Evolutionary conservation across 129 eudicot genomes (phyloP), one percentile per base, ranked within the genome.

Genomic region (Helichrysum umbraculigerum): DNA sequence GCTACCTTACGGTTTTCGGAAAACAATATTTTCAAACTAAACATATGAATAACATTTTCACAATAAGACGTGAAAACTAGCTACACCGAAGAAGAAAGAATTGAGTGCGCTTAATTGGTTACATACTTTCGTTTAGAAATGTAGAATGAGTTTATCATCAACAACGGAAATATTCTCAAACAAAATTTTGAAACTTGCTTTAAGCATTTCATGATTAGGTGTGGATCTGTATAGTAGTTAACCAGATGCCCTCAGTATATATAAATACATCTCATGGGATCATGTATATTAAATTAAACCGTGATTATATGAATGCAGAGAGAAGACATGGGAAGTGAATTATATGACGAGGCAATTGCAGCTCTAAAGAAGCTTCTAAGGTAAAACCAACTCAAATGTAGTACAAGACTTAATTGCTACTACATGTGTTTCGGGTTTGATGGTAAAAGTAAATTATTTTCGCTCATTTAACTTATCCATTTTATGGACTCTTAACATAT

Each of bases 341-440:
- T 91, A 11, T 88, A 87, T 68, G 98, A 94, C 66, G 87, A 87
- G 84, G 98, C 98, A 83, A 89, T 91, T 83, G 88, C 85, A 32
- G 96, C 79, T 78, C 96, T 94, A 14, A 81, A 91, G 85, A 91
- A 89, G 79, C 96, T 90, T 71, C 89, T 91, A 75, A 91, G 91
- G 98, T 93, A 74, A 25, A 30, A 44, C 68, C 50, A 75, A 74
- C 51, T 66, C 32, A 20, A 71, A 54, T 14, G 5, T 22, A 10
- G 7, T 37, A 37, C 32, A 71, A 51, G n/a, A n/a, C n/a, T n/a
- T 17, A 67, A 10, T 65, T 7, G 56, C 54, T 19, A 68, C 34
- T 32, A 32, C 34, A 32, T 32, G 34, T 32, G 1, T 32, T 32
- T 32, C 2, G 34, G 0, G 34, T 32, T 32, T 32, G 34, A 32